Evolutionary conservation across 2,329 filamentous ascomycete species (phyloP).

Genomic region (Fulvia fulva): DNA sequence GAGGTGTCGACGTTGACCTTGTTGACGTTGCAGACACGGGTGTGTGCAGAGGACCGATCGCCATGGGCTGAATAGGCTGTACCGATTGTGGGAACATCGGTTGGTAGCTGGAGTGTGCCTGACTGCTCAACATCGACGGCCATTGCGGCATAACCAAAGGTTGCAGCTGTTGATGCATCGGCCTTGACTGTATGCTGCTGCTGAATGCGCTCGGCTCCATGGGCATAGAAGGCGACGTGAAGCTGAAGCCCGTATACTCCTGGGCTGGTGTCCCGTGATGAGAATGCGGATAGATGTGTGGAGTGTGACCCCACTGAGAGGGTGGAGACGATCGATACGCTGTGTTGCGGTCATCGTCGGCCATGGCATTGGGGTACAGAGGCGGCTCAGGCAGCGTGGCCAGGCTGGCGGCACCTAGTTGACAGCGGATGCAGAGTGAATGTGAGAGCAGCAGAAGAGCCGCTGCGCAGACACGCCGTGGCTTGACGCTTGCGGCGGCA

Average conservation of each 20-base stretch:
- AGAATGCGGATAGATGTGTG: constrained; percentile 43
- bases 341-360: constrained; percentile 28
- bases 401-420: constrained; percentile 1
- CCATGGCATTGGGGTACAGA: constrained; percentile 25
- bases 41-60: constrained; percentile 51
- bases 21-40: constrained; percentile 48
- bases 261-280: constrained; percentile 68
- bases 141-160: constrained; percentile 74
- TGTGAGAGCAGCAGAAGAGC: constrained; percentile 12
- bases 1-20: constrained; percentile 33
- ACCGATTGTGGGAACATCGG: constrained; percentile 58
- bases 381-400: constrained; percentile 6
- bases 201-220: constrained; percentile 52
- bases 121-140: constrained; percentile 78
- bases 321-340: constrained; percentile 29
- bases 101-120: constrained; percentile 53
- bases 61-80: constrained; percentile 39
- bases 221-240: constrained; percentile 59
- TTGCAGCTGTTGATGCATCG: constrained; percentile 55
- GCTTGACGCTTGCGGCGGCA: constrained; percentile 27
- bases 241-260: constrained; percentile 64
- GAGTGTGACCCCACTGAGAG: constrained; percentile 25
- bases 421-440: constrained; percentile 5
- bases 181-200: constrained; percentile 53
- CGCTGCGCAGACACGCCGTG: constrained; percentile 22